A percentile compares a stretch with the other conserved stretches of the same genome.
Evolutionary conservation across 169 alveolate species (phyloP).

Genomic region (Amoebophrya sp.): DNA sequence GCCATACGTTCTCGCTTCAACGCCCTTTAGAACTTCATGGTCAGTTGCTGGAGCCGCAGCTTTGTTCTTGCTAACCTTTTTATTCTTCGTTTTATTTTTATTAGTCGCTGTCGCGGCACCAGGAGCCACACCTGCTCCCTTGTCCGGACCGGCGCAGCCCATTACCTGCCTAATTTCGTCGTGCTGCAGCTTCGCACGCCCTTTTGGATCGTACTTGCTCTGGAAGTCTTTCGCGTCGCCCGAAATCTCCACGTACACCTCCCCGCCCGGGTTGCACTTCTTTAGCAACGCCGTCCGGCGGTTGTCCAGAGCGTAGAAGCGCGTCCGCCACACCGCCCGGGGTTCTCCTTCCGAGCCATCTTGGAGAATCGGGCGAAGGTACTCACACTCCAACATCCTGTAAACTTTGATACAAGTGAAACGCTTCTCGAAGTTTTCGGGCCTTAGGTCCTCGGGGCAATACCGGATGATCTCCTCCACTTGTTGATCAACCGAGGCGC

Average conservation of each 20-base stretch:
- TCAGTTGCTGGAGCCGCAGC: too few species aligned
- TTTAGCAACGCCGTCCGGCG: not conserved
- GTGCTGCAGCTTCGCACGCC: not conserved
- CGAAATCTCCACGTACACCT: not conserved
- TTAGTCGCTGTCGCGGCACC: too few species aligned
- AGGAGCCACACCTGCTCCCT: too few species aligned
- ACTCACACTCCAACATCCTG: not conserved
- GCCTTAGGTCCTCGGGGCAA: not conserved
- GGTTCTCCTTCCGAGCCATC: not conserved
- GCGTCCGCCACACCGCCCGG: not conserved
- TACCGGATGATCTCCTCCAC: not conserved
- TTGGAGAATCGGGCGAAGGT: not conserved
- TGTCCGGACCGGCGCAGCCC: too few species aligned
- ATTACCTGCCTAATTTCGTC: not conserved
- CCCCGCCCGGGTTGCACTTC: not conserved
- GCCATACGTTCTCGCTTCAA: too few species aligned
- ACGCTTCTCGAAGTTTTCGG: slow-evolving; percentile 21
- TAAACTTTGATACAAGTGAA: not conserved
- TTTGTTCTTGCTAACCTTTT: too few species aligned
- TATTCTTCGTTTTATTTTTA: too few species aligned
- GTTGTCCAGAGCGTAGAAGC: not conserved
- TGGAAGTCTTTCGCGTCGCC: slow-evolving; percentile 4
- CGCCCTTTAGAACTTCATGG: too few species aligned
- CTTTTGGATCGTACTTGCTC: not conserved
- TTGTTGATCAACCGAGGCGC: not conserved